phyloP scores from a whole-genome alignment of 495 filamentous ascomycete species.

The Neurospora sublineolata region DNA sequence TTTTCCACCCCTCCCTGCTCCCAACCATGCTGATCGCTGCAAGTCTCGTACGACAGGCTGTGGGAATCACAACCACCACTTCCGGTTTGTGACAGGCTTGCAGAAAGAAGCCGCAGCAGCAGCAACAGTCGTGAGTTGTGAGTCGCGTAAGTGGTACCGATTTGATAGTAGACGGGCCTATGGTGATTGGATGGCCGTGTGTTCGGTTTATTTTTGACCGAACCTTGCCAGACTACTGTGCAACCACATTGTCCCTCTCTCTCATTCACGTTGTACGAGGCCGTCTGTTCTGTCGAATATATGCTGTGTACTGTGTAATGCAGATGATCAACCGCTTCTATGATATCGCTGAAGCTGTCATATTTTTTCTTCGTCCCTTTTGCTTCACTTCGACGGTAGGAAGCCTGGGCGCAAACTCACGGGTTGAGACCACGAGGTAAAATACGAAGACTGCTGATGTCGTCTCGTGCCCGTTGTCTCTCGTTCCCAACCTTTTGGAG shows the following conservation, averaged over 20 bases:
- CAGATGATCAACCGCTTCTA: not conserved
- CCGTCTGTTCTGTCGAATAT: not conserved
- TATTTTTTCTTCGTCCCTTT: not conserved
- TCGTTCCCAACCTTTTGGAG: not conserved
- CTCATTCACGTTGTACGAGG: not conserved
- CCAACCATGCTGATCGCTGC: slow-evolving; percentile 12
- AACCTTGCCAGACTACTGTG: too few relatives aligned
- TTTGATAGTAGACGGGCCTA: not conserved
- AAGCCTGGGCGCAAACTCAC: not conserved
- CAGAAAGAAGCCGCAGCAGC: not conserved
- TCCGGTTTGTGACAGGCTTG: not conserved
- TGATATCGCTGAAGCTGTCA: not conserved
- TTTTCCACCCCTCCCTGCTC: not conserved
- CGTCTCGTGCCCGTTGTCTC: not conserved
- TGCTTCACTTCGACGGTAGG: not conserved
- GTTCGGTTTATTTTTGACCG: too few relatives aligned
- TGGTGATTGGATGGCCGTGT: too few relatives aligned
- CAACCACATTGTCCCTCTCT: not conserved
- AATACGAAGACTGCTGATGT: not conserved
- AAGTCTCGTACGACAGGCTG: slow-evolving; percentile 9
- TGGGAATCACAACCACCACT: not conserved
- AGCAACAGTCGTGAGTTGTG: not conserved
- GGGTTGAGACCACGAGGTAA: not conserved
- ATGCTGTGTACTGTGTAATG: not conserved
- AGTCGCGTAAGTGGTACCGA: not conserved